A percentile compares a stretch with the other conserved stretches of the same genome.
Conservation (phyloP, 148 eudicot species). For the Amaranthus hypochondriacus region DNA sequence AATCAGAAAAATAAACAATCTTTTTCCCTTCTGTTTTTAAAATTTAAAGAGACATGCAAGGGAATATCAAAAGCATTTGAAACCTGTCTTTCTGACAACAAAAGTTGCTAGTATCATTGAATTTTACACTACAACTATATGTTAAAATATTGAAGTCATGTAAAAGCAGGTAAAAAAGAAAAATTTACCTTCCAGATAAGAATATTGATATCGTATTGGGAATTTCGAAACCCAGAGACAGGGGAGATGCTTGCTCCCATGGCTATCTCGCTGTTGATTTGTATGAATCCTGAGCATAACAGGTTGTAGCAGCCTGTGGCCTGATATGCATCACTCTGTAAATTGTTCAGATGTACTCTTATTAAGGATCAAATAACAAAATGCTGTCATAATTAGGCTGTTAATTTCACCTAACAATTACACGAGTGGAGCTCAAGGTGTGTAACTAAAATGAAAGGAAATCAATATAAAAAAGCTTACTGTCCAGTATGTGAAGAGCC, state of each 20-base stretch:
- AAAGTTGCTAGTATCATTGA: slow-evolving; percentile 1
- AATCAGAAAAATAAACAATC: not conserved
- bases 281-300: slow-evolving; percentile 95
- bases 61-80: slow-evolving; percentile 21
- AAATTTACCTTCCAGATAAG: slow-evolving; percentile 94
- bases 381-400: not conserved
- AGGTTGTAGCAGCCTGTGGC: slow-evolving; percentile 98
- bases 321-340: slow-evolving; percentile 98
- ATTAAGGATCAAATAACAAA: no score
- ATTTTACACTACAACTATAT: not conserved
- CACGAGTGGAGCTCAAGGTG: no score
- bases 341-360: not conserved
- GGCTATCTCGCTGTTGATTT: slow-evolving; percentile 84
- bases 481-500: slow-evolving; percentile 99
- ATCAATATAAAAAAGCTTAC: slow-evolving; percentile 38
- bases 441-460: not conserved
- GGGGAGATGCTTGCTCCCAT: slow-evolving; percentile 99
- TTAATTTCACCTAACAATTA: not conserved
- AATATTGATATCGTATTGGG: slow-evolving; percentile 93
- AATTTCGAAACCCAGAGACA: slow-evolving; percentile 66
- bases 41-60: slow-evolving; percentile 18
- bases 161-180: not conserved
- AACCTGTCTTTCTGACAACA: slow-evolving; percentile 26
- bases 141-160: not conserved
- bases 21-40: slow-evolving; percentile 4